These are phyloP conservation scores for Kuraishia ogatae DNA, from an alignment of 805 yeast species.

Conservation along the genomic window DNA sequence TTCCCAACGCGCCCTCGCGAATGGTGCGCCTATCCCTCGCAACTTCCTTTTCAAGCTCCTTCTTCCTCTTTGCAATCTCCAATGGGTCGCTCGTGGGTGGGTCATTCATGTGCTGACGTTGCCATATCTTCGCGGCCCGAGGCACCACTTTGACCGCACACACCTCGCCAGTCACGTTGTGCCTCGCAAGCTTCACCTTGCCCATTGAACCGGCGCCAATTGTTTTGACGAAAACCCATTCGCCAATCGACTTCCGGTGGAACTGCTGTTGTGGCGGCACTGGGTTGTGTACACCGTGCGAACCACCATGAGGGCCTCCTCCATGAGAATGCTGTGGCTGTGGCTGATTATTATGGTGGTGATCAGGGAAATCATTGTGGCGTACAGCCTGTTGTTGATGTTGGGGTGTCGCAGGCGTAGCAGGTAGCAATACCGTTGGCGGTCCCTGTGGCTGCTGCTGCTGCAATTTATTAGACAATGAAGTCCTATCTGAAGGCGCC, in stretches of 20 bases:
- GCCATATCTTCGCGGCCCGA: slow-evolving; percentile 72
- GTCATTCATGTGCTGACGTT: slow-evolving; percentile 60
- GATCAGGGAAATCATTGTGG: too few relatives aligned
- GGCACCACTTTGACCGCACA: slow-evolving; percentile 94
- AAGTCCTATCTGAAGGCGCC: not conserved
- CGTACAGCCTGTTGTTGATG: too few relatives aligned
- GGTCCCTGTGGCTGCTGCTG: slow-evolving; percentile 1
- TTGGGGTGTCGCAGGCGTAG: slow-evolving; percentile 4
- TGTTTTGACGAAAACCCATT: slow-evolving; percentile 92
- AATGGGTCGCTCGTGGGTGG: slow-evolving; percentile 54
- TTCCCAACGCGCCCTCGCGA: slow-evolving; percentile 91
- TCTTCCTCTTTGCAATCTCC: slow-evolving; percentile 51
- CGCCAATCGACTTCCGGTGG: slow-evolving; percentile 86
- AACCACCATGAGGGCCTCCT: not conserved
- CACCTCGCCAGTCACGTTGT: slow-evolving; percentile 68
- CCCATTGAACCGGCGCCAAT: slow-evolving; percentile 99
- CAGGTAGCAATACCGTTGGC: slow-evolving; percentile 3
- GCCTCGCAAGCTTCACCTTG: slow-evolving; percentile 89
- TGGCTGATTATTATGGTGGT: too few relatives aligned
- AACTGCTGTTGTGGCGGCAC: slow-evolving; percentile 36
- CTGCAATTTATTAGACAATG: not conserved
- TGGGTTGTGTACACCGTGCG: slow-evolving; percentile 2
- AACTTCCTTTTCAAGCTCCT: slow-evolving; percentile 72
- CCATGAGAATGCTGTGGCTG: slow-evolving; percentile 1
- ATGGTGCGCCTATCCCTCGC: slow-evolving; percentile 89